These are phyloP conservation scores for Didymella glomerata DNA, from an alignment of 2,329 filamentous ascomycete genomes.

Conservation along the genomic window DNA sequence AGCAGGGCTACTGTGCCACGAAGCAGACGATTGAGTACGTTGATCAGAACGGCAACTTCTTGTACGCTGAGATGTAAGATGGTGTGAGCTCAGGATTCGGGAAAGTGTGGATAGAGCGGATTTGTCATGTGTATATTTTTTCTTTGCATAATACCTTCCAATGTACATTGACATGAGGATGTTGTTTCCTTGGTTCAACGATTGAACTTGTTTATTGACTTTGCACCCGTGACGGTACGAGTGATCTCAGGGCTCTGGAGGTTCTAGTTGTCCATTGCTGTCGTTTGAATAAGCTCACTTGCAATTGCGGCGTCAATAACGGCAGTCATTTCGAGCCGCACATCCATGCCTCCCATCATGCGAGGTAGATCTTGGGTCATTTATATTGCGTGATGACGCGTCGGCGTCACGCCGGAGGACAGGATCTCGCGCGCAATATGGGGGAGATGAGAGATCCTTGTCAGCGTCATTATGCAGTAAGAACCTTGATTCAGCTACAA, in stretches of 20 bases:
- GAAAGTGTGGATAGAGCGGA: background rate
- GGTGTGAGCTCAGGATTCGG: background rate
- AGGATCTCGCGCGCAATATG: background rate
- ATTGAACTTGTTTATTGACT: background rate
- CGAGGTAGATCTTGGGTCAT: background rate
- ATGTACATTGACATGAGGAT: background rate
- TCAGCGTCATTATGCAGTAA: background rate
- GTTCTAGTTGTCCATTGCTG: background rate
- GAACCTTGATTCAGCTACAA: background rate
- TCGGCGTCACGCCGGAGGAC: background rate
- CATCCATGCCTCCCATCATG: background rate
- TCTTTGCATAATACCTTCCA: constrained; percentile 3
- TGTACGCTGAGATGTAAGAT: constrained; percentile 38
- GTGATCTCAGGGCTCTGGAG: too few species aligned
- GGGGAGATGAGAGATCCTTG: background rate
- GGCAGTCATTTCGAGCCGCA: background rate
- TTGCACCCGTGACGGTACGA: too few species aligned
- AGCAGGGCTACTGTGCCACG: constrained; percentile 43
- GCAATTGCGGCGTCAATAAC: background rate
- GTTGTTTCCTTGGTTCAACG: background rate
- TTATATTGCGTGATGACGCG: background rate
- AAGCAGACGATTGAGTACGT: constrained; percentile 48
- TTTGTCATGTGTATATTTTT: constrained; percentile 1
- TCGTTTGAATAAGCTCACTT: background rate
- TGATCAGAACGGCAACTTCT: constrained; percentile 42